Evolutionary conservation across 495 filamentous ascomycete genomes (phyloP), one percentile per base, ranked within the genome.

Genomic region (Penicillium macrosclerotiorum): DNA sequence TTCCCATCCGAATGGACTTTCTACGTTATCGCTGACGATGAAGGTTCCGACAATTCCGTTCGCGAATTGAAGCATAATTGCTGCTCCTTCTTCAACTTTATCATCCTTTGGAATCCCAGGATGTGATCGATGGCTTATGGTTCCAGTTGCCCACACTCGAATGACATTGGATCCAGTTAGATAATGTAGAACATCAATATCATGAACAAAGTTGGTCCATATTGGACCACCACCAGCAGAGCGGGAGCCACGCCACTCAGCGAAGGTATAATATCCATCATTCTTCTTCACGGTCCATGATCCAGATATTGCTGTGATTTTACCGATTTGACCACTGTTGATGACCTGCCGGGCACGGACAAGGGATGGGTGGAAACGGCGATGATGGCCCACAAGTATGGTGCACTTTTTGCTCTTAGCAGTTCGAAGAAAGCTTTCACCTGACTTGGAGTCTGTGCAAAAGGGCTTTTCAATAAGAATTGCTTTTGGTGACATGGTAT

Each of bases 161-260:
- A n/a, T 27, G 4, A 53, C 35, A 9, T 17, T 37, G 5, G 50
- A 31, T 9, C 50, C 45, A 2, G 45, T 48, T 18, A 48, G 32
- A 24, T 38, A 53, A 18, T 53, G 50, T 4, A 53, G 38, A 11
- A 32, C 37, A 31, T 53, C 50, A 6, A 53, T 44, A 20, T 53
- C 50, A 17, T 53, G 50, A 19, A 53, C 40, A 6, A 53, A 42
- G 23, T 53, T 53, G 1, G 45, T 53, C 37, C 45, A 47, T 5
- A 53, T 53, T 11, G 40, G 37, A 4, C 50, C 50, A 16, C 44
- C 45, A n/a, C 44, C 37, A n/a, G 37, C 38, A 13, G 47, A 42
- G 3, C 39, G 47, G 3, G 39, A 38, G 5, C 8, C 25, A 13
- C 44, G 44, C 50, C 50, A 53, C 4, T 16, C 22, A 18, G 32